These are phyloP conservation scores for Aspergillus sp. DNA, from an alignment of 2,329 filamentous ascomycete genomes.

Conservation along the genomic window DNA sequence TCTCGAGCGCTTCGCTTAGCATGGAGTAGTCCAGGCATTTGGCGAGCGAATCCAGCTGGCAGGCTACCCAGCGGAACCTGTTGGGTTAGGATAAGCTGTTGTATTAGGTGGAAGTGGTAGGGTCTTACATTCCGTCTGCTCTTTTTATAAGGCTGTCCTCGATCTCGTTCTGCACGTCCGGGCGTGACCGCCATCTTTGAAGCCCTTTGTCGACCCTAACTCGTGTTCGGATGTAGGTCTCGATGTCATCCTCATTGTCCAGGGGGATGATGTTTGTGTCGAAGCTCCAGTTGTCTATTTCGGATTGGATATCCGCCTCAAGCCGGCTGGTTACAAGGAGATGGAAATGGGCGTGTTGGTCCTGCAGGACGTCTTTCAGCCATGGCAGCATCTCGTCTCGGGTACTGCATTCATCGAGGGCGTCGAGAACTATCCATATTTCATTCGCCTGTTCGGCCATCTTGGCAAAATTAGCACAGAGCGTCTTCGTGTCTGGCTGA, in stretches of 20 bases:
- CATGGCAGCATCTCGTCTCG: background rate
- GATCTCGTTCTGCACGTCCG: background rate
- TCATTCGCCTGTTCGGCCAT: constrained; percentile 12
- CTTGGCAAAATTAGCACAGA: constrained; percentile 14
- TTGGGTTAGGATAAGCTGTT: too few relatives aligned
- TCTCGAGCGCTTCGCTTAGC: background rate
- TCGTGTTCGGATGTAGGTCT: background rate
- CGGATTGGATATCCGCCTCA: too few relatives aligned
- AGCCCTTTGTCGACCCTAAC: background rate
- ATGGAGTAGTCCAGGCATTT: background rate
- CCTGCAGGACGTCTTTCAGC: too few relatives aligned
- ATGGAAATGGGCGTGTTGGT: too few relatives aligned
- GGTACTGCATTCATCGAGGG: constrained; percentile 29
- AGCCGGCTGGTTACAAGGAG: too few relatives aligned
- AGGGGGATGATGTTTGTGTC: background rate
- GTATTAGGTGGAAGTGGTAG: too few relatives aligned
- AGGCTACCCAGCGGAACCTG: background rate
- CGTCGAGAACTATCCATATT: constrained; percentile 30
- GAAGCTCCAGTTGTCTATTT: background rate
- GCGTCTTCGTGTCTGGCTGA: constrained; percentile 11
- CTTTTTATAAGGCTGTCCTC: background rate
- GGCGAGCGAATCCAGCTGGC: background rate
- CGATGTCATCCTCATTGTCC: background rate
- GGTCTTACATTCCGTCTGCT: background rate
- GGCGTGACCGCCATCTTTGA: background rate